Evolutionary conservation across 106 monocot genomes (phyloP), one percentile per base, ranked within the genome.

Genomic region (Agapanthus africanus): DNA sequence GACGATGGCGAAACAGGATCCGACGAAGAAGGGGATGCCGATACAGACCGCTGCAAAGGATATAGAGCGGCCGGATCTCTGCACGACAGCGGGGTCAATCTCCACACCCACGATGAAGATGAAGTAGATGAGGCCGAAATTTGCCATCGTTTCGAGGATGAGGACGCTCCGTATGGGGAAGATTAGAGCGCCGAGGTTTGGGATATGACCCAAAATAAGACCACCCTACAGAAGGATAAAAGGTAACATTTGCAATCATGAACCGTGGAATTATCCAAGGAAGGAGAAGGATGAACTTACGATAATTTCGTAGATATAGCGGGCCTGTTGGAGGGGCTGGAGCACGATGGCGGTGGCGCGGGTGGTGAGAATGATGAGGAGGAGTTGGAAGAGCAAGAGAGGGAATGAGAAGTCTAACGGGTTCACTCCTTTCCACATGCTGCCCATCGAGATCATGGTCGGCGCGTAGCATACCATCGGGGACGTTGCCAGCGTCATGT

Each of bases 1-100:
- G 68, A 67, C n/a, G 37, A 74, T 32, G 44, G 68, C 76, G 30
- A 59, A 36, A 19, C 26, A 19, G 21, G 62, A 39, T 33, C 67
- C 71, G 27, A 78, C 66, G 47, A 37, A 31, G 52, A 83, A 77
- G 15, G 79, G 78, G 36, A 77, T 49, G 25, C 63, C 50, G 22
- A 80, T 78, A 44, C 71, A 64, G 3, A 51, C 78, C 0, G 11
- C 70, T 0, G 78, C 56, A 38, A 66, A 25, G 22, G 56, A 16
- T 6, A 30, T 26, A 0, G 74, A 67, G 35, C 30, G 54, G 56
- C 22, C n/a, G 31, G 56, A 31, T 4, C 74, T 52, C 30, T 52
- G 66, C 9, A 67, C 31, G 40, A 14, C 40, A 31, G 54, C 5
- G 2, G 11, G 18, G 27, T 74, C 74, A 41, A 74, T 54, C 74